phyloP scores from a whole-genome alignment of 441 rosid genomes.

The Euphorbia corollata region DNA sequence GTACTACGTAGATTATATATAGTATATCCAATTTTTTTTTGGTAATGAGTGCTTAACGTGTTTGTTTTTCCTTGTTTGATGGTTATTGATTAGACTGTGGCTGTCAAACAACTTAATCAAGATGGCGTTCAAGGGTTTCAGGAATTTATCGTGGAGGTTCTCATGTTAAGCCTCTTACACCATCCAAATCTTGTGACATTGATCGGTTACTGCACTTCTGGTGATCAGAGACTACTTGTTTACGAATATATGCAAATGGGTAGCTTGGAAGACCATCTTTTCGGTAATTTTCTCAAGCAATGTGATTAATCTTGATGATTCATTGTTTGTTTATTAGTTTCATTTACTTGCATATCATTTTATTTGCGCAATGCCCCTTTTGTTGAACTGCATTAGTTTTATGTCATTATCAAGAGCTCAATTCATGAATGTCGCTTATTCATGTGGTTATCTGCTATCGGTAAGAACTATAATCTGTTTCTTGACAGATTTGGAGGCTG shows the following conservation, averaged over 20 bases:
- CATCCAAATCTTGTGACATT: slow-evolving; percentile 75
- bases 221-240: slow-evolving; percentile 89
- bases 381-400: not conserved
- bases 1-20: no score
- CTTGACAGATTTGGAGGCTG: slow-evolving; percentile 52
- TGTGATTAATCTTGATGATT: not conserved
- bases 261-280: slow-evolving; percentile 87
- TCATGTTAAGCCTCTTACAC: slow-evolving; percentile 81
- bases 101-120: slow-evolving; percentile 74
- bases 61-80: slow-evolving; percentile 7
- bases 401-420: not conserved
- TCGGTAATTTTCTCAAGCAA: slow-evolving; percentile 37
- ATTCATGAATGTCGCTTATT: not conserved
- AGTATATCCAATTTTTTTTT: not conserved
- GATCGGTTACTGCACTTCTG: slow-evolving; percentile 80
- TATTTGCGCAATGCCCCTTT: no score
- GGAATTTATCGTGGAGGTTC: slow-evolving; percentile 91
- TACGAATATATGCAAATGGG: slow-evolving; percentile 92
- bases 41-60: not conserved
- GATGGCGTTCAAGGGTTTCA: slow-evolving; percentile 80
- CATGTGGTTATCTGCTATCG: not conserved
- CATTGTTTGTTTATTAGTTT: slow-evolving; percentile 4
- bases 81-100: slow-evolving; percentile 72
- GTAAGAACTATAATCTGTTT: not conserved
- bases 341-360: no score